Evolutionary conservation across 352 stramenopile species (phyloP).

Genomic region (Phytophthora pini): DNA sequence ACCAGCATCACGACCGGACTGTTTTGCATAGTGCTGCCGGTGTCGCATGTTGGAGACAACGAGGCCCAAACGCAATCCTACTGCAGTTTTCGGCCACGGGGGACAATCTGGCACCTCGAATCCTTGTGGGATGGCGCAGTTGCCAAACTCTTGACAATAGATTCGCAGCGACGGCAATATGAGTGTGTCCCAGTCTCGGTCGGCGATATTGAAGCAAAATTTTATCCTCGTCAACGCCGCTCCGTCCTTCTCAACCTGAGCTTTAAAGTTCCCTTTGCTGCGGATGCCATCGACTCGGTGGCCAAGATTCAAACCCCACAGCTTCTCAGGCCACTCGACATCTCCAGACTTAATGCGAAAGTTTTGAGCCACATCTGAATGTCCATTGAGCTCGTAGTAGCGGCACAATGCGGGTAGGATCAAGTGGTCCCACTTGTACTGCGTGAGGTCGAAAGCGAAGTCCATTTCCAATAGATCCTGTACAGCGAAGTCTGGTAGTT

Average conservation of each 20-base stretch:
- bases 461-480: conserved; percentile 1
- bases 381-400: conserved; percentile 36
- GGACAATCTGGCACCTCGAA: conserved; percentile 35
- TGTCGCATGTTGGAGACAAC: neutral
- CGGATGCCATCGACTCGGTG: conserved; percentile 38
- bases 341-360: conserved; percentile 27
- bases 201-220: conserved; percentile 34
- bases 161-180: conserved; percentile 42
- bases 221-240: conserved; percentile 40
- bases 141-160: conserved; percentile 33
- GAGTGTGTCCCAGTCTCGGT: conserved; percentile 44
- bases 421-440: conserved; percentile 30
- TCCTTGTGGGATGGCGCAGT: conserved; percentile 33
- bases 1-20: neutral
- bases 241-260: conserved; percentile 21
- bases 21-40: neutral
- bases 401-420: conserved; percentile 20
- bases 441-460: conserved; percentile 6
- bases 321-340: conserved; percentile 3
- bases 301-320: conserved; percentile 37
- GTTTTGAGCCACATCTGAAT: conserved; percentile 29
- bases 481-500: too few species aligned
- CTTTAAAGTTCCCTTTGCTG: conserved; percentile 23
- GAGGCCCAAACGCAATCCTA: conserved; percentile 27
- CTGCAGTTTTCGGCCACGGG: conserved; percentile 41